Evolutionary conservation across 108 stramenopile species (phyloP), one percentile per base, ranked within the genome.

Genomic region (Cyclotella atomus): DNA sequence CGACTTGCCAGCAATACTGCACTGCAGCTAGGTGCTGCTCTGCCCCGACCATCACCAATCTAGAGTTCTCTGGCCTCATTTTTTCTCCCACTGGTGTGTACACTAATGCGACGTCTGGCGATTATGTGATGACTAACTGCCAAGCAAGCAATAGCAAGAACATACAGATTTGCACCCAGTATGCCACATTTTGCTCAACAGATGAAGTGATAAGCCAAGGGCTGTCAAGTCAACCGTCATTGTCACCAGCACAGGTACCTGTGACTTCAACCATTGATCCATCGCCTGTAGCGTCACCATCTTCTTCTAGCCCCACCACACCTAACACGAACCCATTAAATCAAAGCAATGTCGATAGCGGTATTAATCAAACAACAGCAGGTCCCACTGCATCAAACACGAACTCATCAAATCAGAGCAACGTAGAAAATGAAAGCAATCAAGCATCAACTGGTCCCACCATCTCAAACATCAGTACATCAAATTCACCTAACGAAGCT

Each of bases 101-200:
- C 52, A 73, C 61, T 0, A 43, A 73, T 64, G 59, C 72, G 2
- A n/a, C 41, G 14, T 54, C 34, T n/a, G 62, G 62, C 16, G 72
- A 73, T 3, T 61, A 64, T 43, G 72, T 73, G 1, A 45, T 73
- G 17, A 73, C 72, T 27, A 73, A 61, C 44, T 73, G 72, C 41
- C 60, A 41, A 38, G 25, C 12, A 28, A 34, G n/a, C 9, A 44
- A 44, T 29, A 35, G 27, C 15, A 55, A 64, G 52, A 73, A 64
- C 43, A 30, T 35, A 44, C 36, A 35, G 27, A 21, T 64, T 28
- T 73, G 72, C 19, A 20, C 59, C 6, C 15, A 73, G 28, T 73
- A 64, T 34, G 38, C 53, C 10, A 29, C 25, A 28, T 44, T 64
- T 64, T 73, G 72, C 21, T 57, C 56, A 29, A 7, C 56, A 0